Conservation (phyloP, 805 yeast genomes). For the Helenozyma baotianmanensis region DNA sequence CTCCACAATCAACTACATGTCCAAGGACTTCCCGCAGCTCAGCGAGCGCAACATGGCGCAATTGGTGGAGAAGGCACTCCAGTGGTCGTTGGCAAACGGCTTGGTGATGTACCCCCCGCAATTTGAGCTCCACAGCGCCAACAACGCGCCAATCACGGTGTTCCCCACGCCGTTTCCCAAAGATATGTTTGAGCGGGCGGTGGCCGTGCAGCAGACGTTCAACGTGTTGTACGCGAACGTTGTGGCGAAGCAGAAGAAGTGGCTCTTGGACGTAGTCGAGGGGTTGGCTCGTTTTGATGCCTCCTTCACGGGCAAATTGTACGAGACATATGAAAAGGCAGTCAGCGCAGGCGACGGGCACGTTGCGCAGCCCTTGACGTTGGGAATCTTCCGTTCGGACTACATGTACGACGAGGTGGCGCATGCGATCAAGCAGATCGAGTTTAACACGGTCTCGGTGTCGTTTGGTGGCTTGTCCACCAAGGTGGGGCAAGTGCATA, state of each 20-base stretch:
- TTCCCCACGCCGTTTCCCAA: conserved; percentile 88
- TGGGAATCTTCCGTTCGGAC: conserved; percentile 88
- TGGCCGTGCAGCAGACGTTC: conserved; percentile 59
- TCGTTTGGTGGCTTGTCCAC: conserved; percentile 90
- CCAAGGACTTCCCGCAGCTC: conserved; percentile 33
- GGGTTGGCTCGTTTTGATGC: conserved; percentile 56
- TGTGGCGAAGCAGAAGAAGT: conserved; percentile 47
- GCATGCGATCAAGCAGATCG: conserved; percentile 78
- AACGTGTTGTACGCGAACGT: conserved; percentile 73
- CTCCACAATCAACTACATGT: conserved; percentile 4
- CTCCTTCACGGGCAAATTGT: conserved; percentile 79
- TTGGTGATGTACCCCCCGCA: conserved; percentile 73
- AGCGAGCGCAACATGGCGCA: conserved; percentile 20
- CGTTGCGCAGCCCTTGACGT: conserved; percentile 58
- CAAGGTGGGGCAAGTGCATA: conserved; percentile 73
- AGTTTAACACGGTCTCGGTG: conserved; percentile 92
- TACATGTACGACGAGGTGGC: conserved; percentile 57
- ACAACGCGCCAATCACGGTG: conserved; percentile 81
- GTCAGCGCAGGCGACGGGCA: conserved; percentile 35
- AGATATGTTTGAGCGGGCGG: conserved; percentile 60
- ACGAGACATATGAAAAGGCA: conserved; percentile 53
- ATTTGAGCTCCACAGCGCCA: conserved; percentile 40
- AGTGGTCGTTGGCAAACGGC: conserved; percentile 79
- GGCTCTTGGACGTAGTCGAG: conserved; percentile 57
- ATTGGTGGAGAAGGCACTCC: conserved; percentile 49